A percentile compares a stretch with the other conserved stretches of the same genome.
phyloP scores from a whole-genome alignment of 768 basidiomycete species.

The Imleria badia region DNA sequence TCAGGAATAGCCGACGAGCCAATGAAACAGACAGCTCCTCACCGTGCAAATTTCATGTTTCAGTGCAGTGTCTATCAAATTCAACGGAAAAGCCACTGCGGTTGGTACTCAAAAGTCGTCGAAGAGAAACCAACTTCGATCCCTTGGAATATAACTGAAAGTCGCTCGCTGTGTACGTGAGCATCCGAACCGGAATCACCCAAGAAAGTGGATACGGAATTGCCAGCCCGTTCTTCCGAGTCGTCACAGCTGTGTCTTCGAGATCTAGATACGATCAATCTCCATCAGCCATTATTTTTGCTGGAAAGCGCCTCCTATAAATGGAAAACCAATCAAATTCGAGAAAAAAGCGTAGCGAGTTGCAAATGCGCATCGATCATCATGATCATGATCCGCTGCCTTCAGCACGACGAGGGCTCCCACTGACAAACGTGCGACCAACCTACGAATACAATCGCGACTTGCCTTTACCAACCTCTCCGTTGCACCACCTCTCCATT shows the following conservation, averaged over 20 bases:
- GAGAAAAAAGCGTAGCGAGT: too few species aligned
- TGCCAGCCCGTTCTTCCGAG: background rate
- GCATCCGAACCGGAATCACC: background rate
- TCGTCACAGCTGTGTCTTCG: background rate
- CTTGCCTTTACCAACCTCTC: background rate
- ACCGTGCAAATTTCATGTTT: slow-evolving; percentile 63
- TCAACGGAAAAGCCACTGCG: background rate
- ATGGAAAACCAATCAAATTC: background rate
- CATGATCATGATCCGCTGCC: too few species aligned
- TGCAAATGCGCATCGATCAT: too few species aligned
- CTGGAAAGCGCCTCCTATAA: background rate
- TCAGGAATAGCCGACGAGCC: background rate
- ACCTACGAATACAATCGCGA: background rate
- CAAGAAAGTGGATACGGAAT: too few species aligned
- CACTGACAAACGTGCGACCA: background rate
- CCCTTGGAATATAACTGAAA: background rate
- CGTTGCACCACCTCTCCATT: background rate
- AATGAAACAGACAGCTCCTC: slow-evolving; percentile 15
- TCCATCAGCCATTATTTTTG: too few species aligned
- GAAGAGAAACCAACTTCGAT: background rate
- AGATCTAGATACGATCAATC: background rate
- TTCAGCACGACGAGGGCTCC: too few species aligned
- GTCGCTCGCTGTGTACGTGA: background rate
- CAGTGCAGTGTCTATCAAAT: background rate
- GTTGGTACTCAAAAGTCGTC: background rate